These are phyloP conservation scores for Candida ipomoeae DNA, from an alignment of 805 yeast genomes.

Conservation along the genomic window DNA sequence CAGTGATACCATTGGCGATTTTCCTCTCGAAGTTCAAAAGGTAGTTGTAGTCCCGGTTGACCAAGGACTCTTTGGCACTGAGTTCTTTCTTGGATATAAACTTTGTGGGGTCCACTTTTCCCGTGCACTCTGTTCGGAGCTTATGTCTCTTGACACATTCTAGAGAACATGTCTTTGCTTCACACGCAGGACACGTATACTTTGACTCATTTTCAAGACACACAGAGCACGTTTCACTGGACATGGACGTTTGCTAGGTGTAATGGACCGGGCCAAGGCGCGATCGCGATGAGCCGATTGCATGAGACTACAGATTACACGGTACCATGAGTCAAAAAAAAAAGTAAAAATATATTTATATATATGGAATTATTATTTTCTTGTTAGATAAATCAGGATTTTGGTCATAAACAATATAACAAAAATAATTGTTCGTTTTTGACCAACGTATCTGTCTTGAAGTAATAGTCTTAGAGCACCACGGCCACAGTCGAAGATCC, in stretches of 20 bases:
- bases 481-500: background rate
- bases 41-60: slow-evolving; percentile 84
- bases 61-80: slow-evolving; percentile 35
- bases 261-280: background rate
- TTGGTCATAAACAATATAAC: background rate
- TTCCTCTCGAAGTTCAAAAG: slow-evolving; percentile 56
- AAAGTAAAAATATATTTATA: too few relatives aligned
- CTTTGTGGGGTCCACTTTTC: slow-evolving; percentile 55
- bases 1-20: slow-evolving; percentile 55
- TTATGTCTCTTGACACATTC: slow-evolving; percentile 73
- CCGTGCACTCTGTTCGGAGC: slow-evolving; percentile 57
- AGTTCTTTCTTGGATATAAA: slow-evolving; percentile 51
- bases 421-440: background rate
- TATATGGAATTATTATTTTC: too few relatives aligned
- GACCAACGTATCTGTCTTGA: background rate
- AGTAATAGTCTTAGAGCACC: background rate
- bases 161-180: slow-evolving; percentile 60
- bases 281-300: slow-evolving; percentile 2
- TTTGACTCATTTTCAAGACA: slow-evolving; percentile 42
- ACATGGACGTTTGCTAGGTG: slow-evolving; percentile 6
- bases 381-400: too few relatives aligned
- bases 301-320: background rate
- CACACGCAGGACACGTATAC: slow-evolving; percentile 82
- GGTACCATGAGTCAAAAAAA: too few relatives aligned
- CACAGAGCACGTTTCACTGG: slow-evolving; percentile 26